Percentiles rank a stretch among this genome's conserved stretches.
Evolutionary conservation across 2,329 filamentous ascomycete species (phyloP).

Genomic region (Trichoderma semiorbis): DNA sequence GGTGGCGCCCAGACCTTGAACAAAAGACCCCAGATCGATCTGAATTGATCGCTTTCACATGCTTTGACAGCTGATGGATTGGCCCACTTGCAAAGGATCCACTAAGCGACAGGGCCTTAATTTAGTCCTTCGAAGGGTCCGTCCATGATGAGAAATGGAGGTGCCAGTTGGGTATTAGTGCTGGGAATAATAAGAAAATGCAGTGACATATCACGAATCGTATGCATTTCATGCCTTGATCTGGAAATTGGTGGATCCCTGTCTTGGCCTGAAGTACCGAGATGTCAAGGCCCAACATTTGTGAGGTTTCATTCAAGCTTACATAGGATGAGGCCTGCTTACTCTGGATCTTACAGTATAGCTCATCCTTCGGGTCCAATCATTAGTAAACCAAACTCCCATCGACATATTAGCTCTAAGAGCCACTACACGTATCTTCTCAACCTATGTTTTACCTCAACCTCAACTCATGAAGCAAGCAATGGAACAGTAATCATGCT

Average conservation of each 20-base stretch:
- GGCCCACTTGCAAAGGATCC: background rate
- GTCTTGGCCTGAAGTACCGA: background rate
- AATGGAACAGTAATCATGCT: background rate
- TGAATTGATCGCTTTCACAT: constrained; percentile 14
- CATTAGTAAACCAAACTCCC: background rate
- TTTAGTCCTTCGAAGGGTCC: background rate
- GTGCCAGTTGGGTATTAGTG: background rate
- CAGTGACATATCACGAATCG: background rate
- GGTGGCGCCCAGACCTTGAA: background rate
- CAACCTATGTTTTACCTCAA: background rate
- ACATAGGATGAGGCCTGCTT: background rate
- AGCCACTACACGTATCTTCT: background rate
- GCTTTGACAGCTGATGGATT: background rate
- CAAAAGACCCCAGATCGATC: constrained; percentile 10
- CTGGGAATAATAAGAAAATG: background rate
- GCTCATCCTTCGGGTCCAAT: background rate
- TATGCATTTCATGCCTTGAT: background rate
- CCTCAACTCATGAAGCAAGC: too few species aligned
- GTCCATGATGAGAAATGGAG: background rate
- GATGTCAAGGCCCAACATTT: background rate
- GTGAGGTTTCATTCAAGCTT: background rate
- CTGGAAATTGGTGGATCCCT: background rate
- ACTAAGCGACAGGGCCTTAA: constrained; percentile 9
- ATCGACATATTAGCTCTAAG: background rate
- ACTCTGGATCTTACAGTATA: background rate